Percentiles rank a stretch among this genome's conserved stretches.
These are phyloP conservation scores for Saccharomycopsis guyanensis DNA, from an alignment of 805 yeast species.

Conservation along the genomic window DNA sequence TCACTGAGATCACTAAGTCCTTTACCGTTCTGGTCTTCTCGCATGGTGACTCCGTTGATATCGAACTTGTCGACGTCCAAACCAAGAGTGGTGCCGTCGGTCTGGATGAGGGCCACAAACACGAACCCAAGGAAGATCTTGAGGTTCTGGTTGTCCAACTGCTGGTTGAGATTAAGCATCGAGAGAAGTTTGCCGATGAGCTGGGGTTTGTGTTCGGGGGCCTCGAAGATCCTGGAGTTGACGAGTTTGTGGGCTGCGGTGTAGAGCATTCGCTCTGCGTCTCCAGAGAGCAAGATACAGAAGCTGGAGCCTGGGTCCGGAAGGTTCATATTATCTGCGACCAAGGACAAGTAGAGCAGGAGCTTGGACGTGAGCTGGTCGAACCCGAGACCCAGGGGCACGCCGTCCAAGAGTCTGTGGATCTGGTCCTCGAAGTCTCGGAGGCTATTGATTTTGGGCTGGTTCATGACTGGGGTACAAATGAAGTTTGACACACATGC, in stretches of 20 bases:
- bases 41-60: slow-evolving; percentile 12
- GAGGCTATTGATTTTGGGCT: background rate
- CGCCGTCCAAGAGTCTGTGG: background rate
- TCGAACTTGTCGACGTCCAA: slow-evolving; percentile 2
- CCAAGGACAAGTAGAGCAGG: slow-evolving; percentile 17
- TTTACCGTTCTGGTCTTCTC: slow-evolving; percentile 19
- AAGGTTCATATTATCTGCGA: slow-evolving; percentile 12
- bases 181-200: slow-evolving; percentile 17
- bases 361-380: slow-evolving; percentile 18
- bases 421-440: background rate
- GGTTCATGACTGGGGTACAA: background rate
- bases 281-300: slow-evolving; percentile 15
- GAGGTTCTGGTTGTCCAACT: slow-evolving; percentile 17
- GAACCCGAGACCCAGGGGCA: background rate
- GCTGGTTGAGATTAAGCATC: slow-evolving; percentile 19
- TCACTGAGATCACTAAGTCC: slow-evolving; percentile 9
- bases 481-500: background rate
- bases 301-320: slow-evolving; percentile 13
- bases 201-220: slow-evolving; percentile 6
- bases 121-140: slow-evolving; percentile 20
- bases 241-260: slow-evolving; percentile 9
- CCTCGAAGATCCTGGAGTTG: slow-evolving; percentile 11
- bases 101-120: slow-evolving; percentile 10
- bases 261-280: slow-evolving; percentile 18
- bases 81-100: background rate